Percentiles rank a stretch among this genome's conserved stretches.
phyloP scores from a whole-genome alignment of 495 filamentous ascomycete species.

The Penicillium cosmopolitanum region DNA sequence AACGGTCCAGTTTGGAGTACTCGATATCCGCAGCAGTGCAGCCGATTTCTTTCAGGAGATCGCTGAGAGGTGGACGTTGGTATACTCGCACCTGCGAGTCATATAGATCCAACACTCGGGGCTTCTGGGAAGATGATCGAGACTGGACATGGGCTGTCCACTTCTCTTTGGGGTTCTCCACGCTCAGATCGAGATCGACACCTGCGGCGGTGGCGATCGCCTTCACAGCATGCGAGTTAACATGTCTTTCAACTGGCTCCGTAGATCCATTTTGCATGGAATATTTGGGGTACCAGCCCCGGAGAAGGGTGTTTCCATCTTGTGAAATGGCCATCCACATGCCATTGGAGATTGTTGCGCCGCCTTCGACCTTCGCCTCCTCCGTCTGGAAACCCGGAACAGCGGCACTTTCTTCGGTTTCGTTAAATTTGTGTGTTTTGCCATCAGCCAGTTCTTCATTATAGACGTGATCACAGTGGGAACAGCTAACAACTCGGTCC shows the following conservation, averaged over 20 bases:
- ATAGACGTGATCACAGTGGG: slow-evolving; percentile 70
- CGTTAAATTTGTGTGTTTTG: slow-evolving; percentile 27
- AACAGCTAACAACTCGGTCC: slow-evolving; percentile 80
- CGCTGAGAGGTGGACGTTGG: slow-evolving; percentile 48
- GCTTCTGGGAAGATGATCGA: slow-evolving; percentile 23
- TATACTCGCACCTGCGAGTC: slow-evolving; percentile 50
- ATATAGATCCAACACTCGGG: slow-evolving; percentile 46
- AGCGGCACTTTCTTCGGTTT: slow-evolving; percentile 11
- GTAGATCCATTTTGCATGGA: slow-evolving; percentile 36
- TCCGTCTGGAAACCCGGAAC: slow-evolving; percentile 40
- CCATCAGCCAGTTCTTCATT: slow-evolving; percentile 81
- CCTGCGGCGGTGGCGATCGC: slow-evolving; percentile 54
- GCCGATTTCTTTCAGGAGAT: slow-evolving; percentile 36
- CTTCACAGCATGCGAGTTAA: slow-evolving; percentile 76
- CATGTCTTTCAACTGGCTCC: slow-evolving; percentile 50
- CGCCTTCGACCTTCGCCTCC: slow-evolving; percentile 23
- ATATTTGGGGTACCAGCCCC: slow-evolving; percentile 64
- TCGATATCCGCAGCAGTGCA: slow-evolving; percentile 39
- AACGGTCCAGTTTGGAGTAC: slow-evolving; percentile 45
- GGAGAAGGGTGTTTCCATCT: slow-evolving; percentile 66
- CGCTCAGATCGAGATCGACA: slow-evolving; percentile 71
- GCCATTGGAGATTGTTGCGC: slow-evolving; percentile 42
- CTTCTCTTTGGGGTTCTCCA: slow-evolving; percentile 62
- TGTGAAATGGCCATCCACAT: slow-evolving; percentile 72
- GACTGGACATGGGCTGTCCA: slow-evolving; percentile 55